phyloP scores from a whole-genome alignment of 2,329 filamentous ascomycete genomes.

The Zalaria sp. region DNA sequence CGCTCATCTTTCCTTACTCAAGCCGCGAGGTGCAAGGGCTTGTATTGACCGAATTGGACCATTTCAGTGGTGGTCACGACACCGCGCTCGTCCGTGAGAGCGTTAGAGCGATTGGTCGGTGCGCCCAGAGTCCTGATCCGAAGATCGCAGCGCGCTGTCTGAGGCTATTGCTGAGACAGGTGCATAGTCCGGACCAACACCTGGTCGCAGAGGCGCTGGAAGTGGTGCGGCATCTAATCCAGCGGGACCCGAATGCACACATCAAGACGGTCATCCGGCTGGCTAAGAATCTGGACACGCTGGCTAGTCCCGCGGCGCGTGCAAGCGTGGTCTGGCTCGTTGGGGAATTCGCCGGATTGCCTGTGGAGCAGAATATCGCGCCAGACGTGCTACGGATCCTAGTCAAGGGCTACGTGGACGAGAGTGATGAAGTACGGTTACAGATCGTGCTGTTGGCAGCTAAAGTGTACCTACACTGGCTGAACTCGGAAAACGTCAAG shows the following conservation, averaged over 20 bases:
- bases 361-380: conserved; percentile 77
- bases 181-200: conserved; percentile 74
- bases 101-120: conserved; percentile 84
- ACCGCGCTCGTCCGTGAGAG: conserved; percentile 72
- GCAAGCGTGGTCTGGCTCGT: conserved; percentile 97
- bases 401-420: conserved; percentile 68
- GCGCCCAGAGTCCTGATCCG: conserved; percentile 60
- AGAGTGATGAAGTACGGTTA: conserved; percentile 73
- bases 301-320: conserved; percentile 73
- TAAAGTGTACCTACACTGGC: conserved; percentile 88
- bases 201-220: conserved; percentile 87
- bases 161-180: conserved; percentile 68
- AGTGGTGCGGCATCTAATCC: conserved; percentile 88
- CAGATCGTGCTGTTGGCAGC: conserved; percentile 87
- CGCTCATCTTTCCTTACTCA: conserved; percentile 77
- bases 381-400: conserved; percentile 84
- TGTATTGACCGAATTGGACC: conserved; percentile 82
- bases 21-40: conserved; percentile 65
- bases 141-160: conserved; percentile 65
- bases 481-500: conserved; percentile 46
- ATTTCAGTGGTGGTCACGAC: conserved; percentile 69
- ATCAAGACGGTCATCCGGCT: conserved; percentile 74
- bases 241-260: conserved; percentile 72
- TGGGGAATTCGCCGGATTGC: conserved; percentile 74
- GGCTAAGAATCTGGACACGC: conserved; percentile 81